Conservation (phyloP, 2,329 filamentous ascomycete genomes). For the Fusarium phyllophilum region DNA sequence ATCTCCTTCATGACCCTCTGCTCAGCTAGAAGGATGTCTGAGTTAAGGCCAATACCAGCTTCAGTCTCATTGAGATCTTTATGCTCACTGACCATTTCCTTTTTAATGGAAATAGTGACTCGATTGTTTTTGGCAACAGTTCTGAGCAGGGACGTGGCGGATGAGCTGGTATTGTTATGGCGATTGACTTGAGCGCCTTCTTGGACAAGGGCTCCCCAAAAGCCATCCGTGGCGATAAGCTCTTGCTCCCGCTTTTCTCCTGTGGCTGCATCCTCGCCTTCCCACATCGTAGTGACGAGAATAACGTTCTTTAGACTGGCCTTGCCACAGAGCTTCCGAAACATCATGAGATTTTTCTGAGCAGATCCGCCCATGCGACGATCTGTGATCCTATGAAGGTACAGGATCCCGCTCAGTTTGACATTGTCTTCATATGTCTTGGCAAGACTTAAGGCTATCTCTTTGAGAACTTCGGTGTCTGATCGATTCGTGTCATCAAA, state of each 20-base stretch:
- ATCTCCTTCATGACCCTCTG: background rate
- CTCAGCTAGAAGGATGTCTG: background rate
- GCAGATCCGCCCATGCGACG: background rate
- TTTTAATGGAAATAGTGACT: background rate
- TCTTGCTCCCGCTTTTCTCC: background rate
- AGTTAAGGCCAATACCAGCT: background rate
- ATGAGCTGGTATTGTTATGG: background rate
- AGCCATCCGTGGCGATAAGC: background rate
- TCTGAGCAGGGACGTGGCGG: background rate
- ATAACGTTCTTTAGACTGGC: background rate
- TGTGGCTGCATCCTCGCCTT: background rate
- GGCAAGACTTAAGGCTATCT: background rate
- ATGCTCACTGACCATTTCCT: background rate
- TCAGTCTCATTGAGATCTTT: background rate
- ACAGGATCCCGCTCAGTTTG: conserved; percentile 2
- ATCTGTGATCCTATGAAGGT: conserved; percentile 13
- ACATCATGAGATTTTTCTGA: background rate
- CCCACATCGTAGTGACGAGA: background rate
- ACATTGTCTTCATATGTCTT: conserved; percentile 10
- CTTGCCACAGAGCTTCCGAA: background rate
- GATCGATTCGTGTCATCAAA: conserved; percentile 21
- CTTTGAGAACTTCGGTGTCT: conserved; percentile 8
- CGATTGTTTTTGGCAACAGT: background rate
- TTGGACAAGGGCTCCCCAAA: background rate
- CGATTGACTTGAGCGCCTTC: background rate